These are phyloP conservation scores for Phoma herbarum DNA, from an alignment of 2,329 filamentous ascomycete species.

Conservation along the genomic window DNA sequence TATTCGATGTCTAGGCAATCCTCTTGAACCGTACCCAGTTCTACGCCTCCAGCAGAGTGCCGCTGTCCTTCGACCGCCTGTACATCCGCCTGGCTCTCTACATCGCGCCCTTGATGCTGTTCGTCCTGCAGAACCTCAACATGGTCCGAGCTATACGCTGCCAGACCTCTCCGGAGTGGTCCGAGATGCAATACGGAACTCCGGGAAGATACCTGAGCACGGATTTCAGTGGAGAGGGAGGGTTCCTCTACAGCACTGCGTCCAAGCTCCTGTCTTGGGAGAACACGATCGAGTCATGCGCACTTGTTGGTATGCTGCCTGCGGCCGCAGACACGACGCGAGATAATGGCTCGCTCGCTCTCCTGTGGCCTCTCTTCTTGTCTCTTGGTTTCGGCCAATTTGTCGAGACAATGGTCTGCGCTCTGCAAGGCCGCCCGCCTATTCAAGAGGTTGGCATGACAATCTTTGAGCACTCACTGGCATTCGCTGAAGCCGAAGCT, in stretches of 20 bases:
- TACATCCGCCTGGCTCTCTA: slow-evolving; percentile 51
- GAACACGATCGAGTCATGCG: slow-evolving; percentile 77
- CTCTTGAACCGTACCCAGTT: slow-evolving; percentile 91
- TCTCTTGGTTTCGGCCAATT: slow-evolving; percentile 80
- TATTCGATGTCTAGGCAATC: slow-evolving; percentile 66
- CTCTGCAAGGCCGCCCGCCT: slow-evolving; percentile 81
- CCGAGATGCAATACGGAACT: slow-evolving; percentile 58
- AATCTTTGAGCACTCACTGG: slow-evolving; percentile 92
- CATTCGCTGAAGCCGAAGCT: slow-evolving; percentile 94
- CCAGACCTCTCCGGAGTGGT: slow-evolving; percentile 71
- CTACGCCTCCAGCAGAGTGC: slow-evolving; percentile 86
- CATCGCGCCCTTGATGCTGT: slow-evolving; percentile 43
- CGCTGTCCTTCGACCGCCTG: slow-evolving; percentile 78
- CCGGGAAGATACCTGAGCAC: slow-evolving; percentile 53
- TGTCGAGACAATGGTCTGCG: slow-evolving; percentile 85
- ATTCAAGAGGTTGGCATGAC: slow-evolving; percentile 94
- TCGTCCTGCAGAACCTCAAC: slow-evolving; percentile 68
- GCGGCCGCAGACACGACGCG: slow-evolving; percentile 61
- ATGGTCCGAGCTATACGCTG: slow-evolving; percentile 89
- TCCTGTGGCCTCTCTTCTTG: slow-evolving; percentile 78
- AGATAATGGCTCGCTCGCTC: slow-evolving; percentile 78
- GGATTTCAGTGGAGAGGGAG: slow-evolving; percentile 66
- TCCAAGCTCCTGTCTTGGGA: slow-evolving; percentile 77
- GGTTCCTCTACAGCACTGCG: slow-evolving; percentile 75
- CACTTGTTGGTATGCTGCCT: slow-evolving; percentile 74